Base-by-base conservation (phyloP, 257 asterid genomes). In the Sherardia arvensis region DNA sequence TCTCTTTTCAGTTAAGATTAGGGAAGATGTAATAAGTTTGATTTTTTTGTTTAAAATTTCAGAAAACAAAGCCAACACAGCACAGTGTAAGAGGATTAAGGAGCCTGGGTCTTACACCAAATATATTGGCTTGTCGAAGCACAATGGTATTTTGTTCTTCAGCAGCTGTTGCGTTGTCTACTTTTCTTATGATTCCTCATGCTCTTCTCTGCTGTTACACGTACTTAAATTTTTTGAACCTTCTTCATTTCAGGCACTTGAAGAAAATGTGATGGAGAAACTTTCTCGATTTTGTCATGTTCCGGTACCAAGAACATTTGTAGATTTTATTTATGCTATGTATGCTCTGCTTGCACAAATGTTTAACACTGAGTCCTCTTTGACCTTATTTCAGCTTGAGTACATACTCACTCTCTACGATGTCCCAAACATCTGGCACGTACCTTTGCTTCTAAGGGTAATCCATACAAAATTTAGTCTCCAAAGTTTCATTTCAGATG, bases 1-100 rank as follows among this genome's bases (percentile, higher is more conserved):
- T 33, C 22, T 43, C n/a, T 43, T 59, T 9, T 53, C 25, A 40
- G 36, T 20, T 33, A 7, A 14, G 4, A 54, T 3, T 29, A 22
- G n/a, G 4, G 1, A 40, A 15, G 20, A 43, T 43, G 51, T 45
- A 10, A 38, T 38, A 33, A 9, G 7, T 29, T 28, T 28, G n/a
- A 57, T 40, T 57, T 40, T 57, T 43, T 11, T 67, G 64, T 70
- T 74, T 73, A 7, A 48, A 27, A 71, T 75, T 26, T 76, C 88
- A 88, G 98, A 91, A 91, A 91, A 91, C 98, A 70, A 91, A 91
- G 78, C 98, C 98, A 61, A 91, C 98, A 49, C 98, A 91, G 77
- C 98, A 91, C 71, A 88, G 96, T 73, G 98, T 91, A 62, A 83
- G 95, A 78, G 95, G 90, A 69, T 80, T 91, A 61, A 78, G 98